Percentiles rank a stretch among this genome's conserved stretches.
phyloP scores from a whole-genome alignment of 2,329 filamentous ascomycete genomes.

The Kalaharituber pfeilii region DNA sequence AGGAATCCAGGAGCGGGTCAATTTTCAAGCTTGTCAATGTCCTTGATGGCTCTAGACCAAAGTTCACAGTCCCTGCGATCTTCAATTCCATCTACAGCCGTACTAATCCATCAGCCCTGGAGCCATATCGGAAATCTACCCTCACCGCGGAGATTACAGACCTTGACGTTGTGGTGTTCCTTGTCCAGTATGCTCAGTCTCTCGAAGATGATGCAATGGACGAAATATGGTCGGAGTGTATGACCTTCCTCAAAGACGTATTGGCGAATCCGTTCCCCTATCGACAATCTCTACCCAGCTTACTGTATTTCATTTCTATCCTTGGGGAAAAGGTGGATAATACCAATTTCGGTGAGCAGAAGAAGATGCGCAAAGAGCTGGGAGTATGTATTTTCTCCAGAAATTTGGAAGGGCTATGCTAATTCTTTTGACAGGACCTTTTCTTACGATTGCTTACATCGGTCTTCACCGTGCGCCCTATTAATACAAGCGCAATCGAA shows the following conservation, averaged over 20 bases:
- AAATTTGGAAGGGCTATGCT: background rate
- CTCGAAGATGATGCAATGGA: constrained; percentile 95
- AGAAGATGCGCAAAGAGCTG: constrained; percentile 22
- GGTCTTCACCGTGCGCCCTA: constrained; percentile 76
- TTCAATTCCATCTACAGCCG: constrained; percentile 95
- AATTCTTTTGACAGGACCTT: constrained; percentile 46
- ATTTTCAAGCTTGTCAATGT: constrained; percentile 80
- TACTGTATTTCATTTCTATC: constrained; percentile 77
- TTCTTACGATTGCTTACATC: constrained; percentile 76
- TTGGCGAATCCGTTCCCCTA: constrained; percentile 89
- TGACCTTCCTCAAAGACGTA: constrained; percentile 74
- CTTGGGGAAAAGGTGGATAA: constrained; percentile 93
- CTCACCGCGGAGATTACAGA: constrained; percentile 73
- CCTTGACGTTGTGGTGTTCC: constrained; percentile 66
- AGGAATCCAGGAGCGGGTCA: constrained; percentile 38
- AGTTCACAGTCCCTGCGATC: constrained; percentile 78
- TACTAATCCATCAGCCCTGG: constrained; percentile 65
- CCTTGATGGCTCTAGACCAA: constrained; percentile 75
- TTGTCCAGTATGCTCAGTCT: constrained; percentile 76
- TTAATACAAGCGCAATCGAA: background rate
- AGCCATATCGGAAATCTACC: constrained; percentile 66
- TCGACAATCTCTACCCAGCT: constrained; percentile 66
- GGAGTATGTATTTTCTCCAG: constrained; percentile 15
- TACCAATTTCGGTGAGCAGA: constrained; percentile 31
- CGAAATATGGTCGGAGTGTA: constrained; percentile 93